Base-by-base conservation (phyloP, 371 early-diverging fungal genomes). In the Capillidium rhysosporum region DNA sequence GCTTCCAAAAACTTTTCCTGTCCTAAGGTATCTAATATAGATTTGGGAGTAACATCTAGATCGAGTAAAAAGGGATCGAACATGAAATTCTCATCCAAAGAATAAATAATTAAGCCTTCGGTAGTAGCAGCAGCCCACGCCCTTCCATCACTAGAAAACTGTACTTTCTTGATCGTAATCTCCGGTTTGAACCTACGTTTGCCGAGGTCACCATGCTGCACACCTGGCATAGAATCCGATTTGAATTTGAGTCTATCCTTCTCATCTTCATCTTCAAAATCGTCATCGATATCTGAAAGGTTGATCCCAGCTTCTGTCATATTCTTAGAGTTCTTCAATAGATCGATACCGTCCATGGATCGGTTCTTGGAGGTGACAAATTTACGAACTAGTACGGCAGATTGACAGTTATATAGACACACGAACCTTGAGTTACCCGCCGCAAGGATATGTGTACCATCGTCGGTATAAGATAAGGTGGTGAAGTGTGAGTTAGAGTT, bases 31-130 rank as follows among this genome's bases (percentile, higher is more conserved):
- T 76, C 82, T 23, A 75, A 41, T 7, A 92, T 80, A 1, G 85
- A 69, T 24, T 83, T 86, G 1, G 95, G 93, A 1, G 94, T 96
- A 39, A 98, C 84, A 56, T 94, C 89, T 30, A 89, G 74, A 57
- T 94, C 94, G 1, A 98, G 76, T 65, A 96, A 95, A 63, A 91
- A 92, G 18, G 98, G 98, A 69, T 98, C 98, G 60, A 98, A 98
- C 44, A 85, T 55, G 26, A 92, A 69, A 1, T 75, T 71, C 56
- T 94, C 90, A 61, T 96, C 95, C 31, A 96, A 64, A 9, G 92
- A 84, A 66, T 91, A 96, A 45, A 96, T 77, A 57, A 95, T 59
- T 25, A 98, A 66, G 2, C 98, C 98, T 57, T 95, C 91, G 2
- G 94, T 92, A n/a, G 94, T 80, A 1, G 93, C 93, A 0, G 92